A percentile compares a stretch with the other conserved stretches of the same genome.
These are phyloP conservation scores for Didymella keratinophila DNA, from an alignment of 2,329 filamentous ascomycete genomes.

Conservation along the genomic window DNA sequence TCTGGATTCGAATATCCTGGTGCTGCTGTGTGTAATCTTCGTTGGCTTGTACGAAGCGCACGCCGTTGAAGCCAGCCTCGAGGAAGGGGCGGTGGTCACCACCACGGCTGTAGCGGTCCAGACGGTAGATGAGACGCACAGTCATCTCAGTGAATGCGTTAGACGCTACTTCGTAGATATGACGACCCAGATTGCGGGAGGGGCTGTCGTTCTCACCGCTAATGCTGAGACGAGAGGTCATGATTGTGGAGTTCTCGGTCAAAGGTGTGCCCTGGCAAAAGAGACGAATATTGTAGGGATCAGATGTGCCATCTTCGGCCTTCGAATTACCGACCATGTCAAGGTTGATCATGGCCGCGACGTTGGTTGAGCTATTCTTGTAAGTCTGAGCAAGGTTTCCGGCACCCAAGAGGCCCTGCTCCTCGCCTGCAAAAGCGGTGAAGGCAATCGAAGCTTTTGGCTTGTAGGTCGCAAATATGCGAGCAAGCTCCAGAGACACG, in stretches of 20 bases:
- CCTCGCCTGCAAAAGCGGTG: slow-evolving; percentile 63
- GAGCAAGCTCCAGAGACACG: slow-evolving; percentile 61
- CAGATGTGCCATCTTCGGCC: slow-evolving; percentile 52
- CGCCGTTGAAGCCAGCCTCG: slow-evolving; percentile 59
- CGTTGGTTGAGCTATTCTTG: slow-evolving; percentile 58
- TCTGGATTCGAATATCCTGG: slow-evolving; percentile 58
- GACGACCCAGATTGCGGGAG: slow-evolving; percentile 60
- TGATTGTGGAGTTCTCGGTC: slow-evolving; percentile 51
- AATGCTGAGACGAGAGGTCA: slow-evolving; percentile 47
- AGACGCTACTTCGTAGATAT: slow-evolving; percentile 61
- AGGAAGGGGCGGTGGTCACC: slow-evolving; percentile 64
- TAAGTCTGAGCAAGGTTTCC: slow-evolving; percentile 59
- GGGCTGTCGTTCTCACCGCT: slow-evolving; percentile 61
- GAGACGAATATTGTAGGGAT: slow-evolving; percentile 60
- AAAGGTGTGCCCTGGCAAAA: slow-evolving; percentile 59
- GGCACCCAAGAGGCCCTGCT: slow-evolving; percentile 62
- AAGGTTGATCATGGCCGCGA: slow-evolving; percentile 63
- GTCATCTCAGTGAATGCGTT: slow-evolving; percentile 61
- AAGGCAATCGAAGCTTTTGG: slow-evolving; percentile 62
- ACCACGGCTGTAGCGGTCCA: slow-evolving; percentile 63
- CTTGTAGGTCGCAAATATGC: slow-evolving; percentile 57
- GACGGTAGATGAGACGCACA: slow-evolving; percentile 61
- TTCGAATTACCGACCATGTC: slow-evolving; percentile 61
- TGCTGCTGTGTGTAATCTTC: slow-evolving; percentile 65
- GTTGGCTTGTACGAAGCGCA: slow-evolving; percentile 63